Percentiles rank a stretch among this genome's conserved stretches.
phyloP scores from a whole-genome alignment of 805 yeast genomes.

The Tetrapisispora fleetii region DNA sequence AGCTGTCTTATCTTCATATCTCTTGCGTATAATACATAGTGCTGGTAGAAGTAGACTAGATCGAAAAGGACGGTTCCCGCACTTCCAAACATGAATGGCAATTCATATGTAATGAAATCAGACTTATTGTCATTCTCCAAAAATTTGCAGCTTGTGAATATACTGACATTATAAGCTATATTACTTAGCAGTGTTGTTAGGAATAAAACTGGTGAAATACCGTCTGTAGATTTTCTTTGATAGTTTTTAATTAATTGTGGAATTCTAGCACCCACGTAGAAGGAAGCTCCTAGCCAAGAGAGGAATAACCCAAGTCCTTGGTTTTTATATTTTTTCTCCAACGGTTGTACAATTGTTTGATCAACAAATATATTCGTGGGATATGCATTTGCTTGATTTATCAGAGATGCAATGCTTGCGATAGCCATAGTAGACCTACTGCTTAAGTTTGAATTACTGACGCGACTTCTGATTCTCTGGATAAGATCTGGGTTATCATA shows the following conservation, averaged over 20 bases:
- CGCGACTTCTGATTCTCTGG: constrained; percentile 1
- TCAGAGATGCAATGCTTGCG: neutral
- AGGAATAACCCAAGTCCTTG: constrained; percentile 35
- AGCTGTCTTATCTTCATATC: constrained; percentile 23
- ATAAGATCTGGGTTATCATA: neutral
- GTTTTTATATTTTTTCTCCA: neutral
- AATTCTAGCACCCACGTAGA: constrained; percentile 68
- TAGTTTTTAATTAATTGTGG: constrained; percentile 80
- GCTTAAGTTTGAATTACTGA: neutral
- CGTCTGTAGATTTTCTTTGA: constrained; percentile 71
- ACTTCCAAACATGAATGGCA: constrained; percentile 78
- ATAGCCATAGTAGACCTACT: neutral
- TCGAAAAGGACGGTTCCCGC: constrained; percentile 81
- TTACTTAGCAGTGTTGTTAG: constrained; percentile 74
- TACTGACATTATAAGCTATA: constrained; percentile 63
- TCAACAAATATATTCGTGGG: neutral
- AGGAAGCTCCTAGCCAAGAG: constrained; percentile 73
- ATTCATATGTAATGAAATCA: constrained; percentile 51
- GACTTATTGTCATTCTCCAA: constrained; percentile 29
- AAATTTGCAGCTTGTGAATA: constrained; percentile 54
- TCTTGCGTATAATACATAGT: constrained; percentile 26
- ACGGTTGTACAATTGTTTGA: neutral
- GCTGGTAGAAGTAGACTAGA: constrained; percentile 55
- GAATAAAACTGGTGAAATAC: constrained; percentile 72
- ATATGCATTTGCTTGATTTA: constrained; percentile 4